Base-by-base conservation (phyloP, 129 eudicot species). In the Saposhnikovia divaricata region DNA sequence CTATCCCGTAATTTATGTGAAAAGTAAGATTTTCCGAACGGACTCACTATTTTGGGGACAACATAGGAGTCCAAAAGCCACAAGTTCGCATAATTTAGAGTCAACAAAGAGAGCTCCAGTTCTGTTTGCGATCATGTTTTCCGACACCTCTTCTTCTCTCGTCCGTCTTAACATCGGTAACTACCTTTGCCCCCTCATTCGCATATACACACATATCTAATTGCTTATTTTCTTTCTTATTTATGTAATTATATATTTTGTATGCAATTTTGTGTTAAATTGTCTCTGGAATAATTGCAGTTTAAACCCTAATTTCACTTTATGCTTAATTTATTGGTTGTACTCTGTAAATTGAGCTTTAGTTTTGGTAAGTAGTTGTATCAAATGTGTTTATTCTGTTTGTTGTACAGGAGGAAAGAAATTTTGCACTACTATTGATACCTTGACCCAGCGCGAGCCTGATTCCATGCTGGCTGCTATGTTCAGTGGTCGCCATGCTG, bases 391-490 rank as follows among this genome's bases (percentile, higher is more conserved):
- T 16, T 77, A 6, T 38, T 65, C 16, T 79, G 50, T 65, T 66
- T 74, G 40, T 21, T 51, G 72, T 14, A 45, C 78, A 91, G 98
- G 98, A 53, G 97, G 98, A 19, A 90, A 90, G 90, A 94, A 94
- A 79, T 94, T 90, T 76, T 90, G 92, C 75, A 94, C 97, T 38
- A 94, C 98, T 12, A 78, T 85, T 80, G 97, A 89, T 86, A 91
- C 98, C 0, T 79, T 94, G 80, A 90, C 97, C 27, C 96, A 88
- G 28, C 87, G 98, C 7, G 97, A 94, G 83, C 98, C 98, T 73
- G 89, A 94, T 42, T 94, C 98, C 65, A 94, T 94, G 98, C 97
- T 94, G 66, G 97, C 97, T 51, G 98, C 98, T 2, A 94, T 94
- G 98, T 91, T 94, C 80, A 94, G 98, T 81, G 98, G 97, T 72